Evolutionary conservation across 169 alveolate genomes (phyloP).

Genomic region (Plasmodium ovale): DNA sequence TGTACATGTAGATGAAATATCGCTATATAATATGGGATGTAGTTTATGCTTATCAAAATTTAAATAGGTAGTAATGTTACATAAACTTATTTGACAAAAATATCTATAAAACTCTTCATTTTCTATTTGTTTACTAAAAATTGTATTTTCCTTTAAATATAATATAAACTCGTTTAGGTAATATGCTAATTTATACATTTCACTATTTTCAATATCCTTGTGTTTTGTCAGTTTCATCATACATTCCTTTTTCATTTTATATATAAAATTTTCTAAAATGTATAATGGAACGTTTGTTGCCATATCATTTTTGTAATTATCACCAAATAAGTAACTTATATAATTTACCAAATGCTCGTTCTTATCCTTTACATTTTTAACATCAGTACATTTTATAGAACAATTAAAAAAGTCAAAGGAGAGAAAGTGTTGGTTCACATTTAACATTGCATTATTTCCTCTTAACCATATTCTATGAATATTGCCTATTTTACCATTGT

Average conservation of each 20-base stretch:
- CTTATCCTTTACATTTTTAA: slow-evolving; percentile 22
- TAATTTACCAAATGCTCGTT: slow-evolving; percentile 31
- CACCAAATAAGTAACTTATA: slow-evolving; percentile 47
- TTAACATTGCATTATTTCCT: not conserved
- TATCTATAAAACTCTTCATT: not conserved
- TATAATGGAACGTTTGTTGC: slow-evolving; percentile 45
- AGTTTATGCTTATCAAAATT: slow-evolving; percentile 19
- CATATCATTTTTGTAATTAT: not conserved
- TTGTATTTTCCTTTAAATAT: slow-evolving; percentile 57
- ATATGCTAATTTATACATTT: slow-evolving; percentile 71
- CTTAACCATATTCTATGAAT: slow-evolving; percentile 1
- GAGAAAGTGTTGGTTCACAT: not conserved
- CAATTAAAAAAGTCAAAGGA: slow-evolving; percentile 36
- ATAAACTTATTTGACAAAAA: slow-evolving; percentile 43
- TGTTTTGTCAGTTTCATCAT: slow-evolving; percentile 44
- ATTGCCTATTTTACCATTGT: not conserved
- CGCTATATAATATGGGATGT: not conserved
- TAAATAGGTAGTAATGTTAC: slow-evolving; percentile 32
- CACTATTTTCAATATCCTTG: slow-evolving; percentile 64
- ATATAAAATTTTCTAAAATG: slow-evolving; percentile 58
- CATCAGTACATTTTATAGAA: slow-evolving; percentile 7
- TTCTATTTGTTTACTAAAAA: slow-evolving; percentile 14
- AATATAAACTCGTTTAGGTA: slow-evolving; percentile 68
- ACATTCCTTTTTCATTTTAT: slow-evolving; percentile 57
- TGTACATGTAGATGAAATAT: not conserved